Evolutionary conservation across 83 land plant species (phyloP).

Genomic region (Isoetes engelmannii): DNA sequence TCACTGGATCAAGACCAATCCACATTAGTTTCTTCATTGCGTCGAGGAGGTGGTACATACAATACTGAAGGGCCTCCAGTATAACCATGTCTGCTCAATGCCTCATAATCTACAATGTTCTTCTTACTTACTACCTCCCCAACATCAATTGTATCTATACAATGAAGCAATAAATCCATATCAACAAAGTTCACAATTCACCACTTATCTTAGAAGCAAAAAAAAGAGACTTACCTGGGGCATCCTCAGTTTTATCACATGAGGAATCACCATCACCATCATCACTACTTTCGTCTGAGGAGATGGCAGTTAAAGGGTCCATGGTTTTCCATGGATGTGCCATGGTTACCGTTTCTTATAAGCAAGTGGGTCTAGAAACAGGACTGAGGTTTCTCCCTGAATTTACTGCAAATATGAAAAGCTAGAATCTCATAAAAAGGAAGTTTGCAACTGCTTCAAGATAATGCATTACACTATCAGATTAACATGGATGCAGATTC

Average conservation of each 20-base stretch:
- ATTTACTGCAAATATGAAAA: no score
- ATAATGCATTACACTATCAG: no score
- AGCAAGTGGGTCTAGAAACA: no score
- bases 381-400: no score
- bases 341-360: not conserved
- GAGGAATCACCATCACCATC: conserved; percentile 16
- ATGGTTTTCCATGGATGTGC: conserved; percentile 10
- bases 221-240: not conserved
- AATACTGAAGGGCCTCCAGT: conserved; percentile 76
- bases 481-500: no score
- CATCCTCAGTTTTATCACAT: not conserved
- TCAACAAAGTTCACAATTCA: not conserved
- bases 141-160: conserved; percentile 24
- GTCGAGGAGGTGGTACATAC: conserved; percentile 69
- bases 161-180: not conserved
- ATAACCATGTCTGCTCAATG: conserved; percentile 74
- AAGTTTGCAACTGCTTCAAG: no score
- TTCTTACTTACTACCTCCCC: conserved; percentile 21
- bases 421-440: no score
- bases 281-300: conserved; percentile 7
- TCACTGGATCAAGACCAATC: conserved; percentile 97
- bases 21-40: conserved; percentile 26
- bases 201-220: not conserved
- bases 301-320: conserved; percentile 24
- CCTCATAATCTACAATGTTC: conserved; percentile 51